These are phyloP conservation scores for Usnea hakonensis DNA, from an alignment of 495 filamentous ascomycete species.

Conservation along the genomic window DNA sequence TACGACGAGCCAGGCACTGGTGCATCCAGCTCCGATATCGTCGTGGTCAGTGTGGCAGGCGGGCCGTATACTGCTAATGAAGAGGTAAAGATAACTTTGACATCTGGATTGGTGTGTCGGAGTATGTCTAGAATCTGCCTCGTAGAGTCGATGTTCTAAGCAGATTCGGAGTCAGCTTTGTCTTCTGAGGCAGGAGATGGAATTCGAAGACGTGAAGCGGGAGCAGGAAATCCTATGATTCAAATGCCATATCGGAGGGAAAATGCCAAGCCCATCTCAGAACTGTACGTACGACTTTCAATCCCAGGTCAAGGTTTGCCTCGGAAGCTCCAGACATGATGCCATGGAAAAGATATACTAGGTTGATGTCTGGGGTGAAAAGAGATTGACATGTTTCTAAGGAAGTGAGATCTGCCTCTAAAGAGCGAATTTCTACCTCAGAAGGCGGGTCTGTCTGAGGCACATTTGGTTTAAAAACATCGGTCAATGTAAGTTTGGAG, in stretches of 20 bases:
- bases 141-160: slow-evolving; percentile 69
- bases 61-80: slow-evolving; percentile 57
- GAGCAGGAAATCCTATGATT: too few species aligned
- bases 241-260: too few species aligned
- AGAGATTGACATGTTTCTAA: slow-evolving; percentile 25
- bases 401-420: slow-evolving; percentile 58
- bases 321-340: slow-evolving; percentile 79
- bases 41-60: slow-evolving; percentile 34
- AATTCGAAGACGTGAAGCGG: too few species aligned
- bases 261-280: too few species aligned
- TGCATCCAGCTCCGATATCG: slow-evolving; percentile 48
- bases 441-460: slow-evolving; percentile 42
- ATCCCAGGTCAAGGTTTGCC: slow-evolving; percentile 64
- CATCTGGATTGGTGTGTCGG: slow-evolving; percentile 48
- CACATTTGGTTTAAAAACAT: slow-evolving; percentile 50
- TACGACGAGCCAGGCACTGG: slow-evolving; percentile 66
- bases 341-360: slow-evolving; percentile 72
- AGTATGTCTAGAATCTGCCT: slow-evolving; percentile 55
- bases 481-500: slow-evolving; percentile 55
- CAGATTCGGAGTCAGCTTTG: too few species aligned
- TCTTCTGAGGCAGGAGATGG: too few species aligned
- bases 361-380: slow-evolving; percentile 27
- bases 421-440: slow-evolving; percentile 37
- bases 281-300: too few species aligned
- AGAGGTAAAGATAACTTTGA: slow-evolving; percentile 53